Evolutionary conservation across 2,329 filamentous ascomycete species (phyloP).

Genomic region (Trichoderma sp.): DNA sequence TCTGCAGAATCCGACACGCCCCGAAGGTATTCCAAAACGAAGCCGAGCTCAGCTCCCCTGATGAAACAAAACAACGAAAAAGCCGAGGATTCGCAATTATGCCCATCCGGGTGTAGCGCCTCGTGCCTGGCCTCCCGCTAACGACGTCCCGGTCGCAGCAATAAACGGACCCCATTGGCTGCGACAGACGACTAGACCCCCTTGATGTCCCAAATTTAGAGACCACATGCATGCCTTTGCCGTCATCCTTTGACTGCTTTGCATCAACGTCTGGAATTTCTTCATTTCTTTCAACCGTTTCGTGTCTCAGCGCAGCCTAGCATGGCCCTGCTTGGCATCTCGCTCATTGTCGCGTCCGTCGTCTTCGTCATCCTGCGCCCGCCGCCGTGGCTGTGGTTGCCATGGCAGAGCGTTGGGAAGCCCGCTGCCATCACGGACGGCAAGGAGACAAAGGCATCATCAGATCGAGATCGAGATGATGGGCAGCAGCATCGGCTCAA

Average conservation of each 20-base stretch:
- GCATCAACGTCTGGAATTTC: background rate
- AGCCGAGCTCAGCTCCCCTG: background rate
- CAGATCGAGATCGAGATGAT: background rate
- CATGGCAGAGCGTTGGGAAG: slow-evolving; percentile 22
- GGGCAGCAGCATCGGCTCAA: background rate
- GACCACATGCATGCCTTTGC: slow-evolving; percentile 14
- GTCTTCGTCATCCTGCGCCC: slow-evolving; percentile 55
- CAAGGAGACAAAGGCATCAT: slow-evolving; percentile 1
- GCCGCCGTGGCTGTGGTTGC: slow-evolving; percentile 44
- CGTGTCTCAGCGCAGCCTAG: background rate
- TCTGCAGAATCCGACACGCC: background rate
- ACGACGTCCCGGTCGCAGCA: background rate
- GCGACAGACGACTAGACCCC: background rate
- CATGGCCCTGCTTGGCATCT: slow-evolving; percentile 59
- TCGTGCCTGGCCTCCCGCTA: background rate
- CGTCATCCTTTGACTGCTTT: background rate
- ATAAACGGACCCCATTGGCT: background rate
- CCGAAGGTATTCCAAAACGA: background rate
- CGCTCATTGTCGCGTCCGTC: slow-evolving; percentile 60
- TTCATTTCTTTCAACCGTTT: background rate
- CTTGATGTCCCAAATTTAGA: slow-evolving; percentile 15
- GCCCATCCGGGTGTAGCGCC: background rate
- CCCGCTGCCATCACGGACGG: slow-evolving; percentile 6
- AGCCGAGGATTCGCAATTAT: background rate
- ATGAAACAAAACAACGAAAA: slow-evolving; percentile 14